Percentiles rank a stretch among this genome's conserved stretches.
Conservation (phyloP, 2,329 filamentous ascomycete species). For the Trichoderma atrobrunneum region DNA sequence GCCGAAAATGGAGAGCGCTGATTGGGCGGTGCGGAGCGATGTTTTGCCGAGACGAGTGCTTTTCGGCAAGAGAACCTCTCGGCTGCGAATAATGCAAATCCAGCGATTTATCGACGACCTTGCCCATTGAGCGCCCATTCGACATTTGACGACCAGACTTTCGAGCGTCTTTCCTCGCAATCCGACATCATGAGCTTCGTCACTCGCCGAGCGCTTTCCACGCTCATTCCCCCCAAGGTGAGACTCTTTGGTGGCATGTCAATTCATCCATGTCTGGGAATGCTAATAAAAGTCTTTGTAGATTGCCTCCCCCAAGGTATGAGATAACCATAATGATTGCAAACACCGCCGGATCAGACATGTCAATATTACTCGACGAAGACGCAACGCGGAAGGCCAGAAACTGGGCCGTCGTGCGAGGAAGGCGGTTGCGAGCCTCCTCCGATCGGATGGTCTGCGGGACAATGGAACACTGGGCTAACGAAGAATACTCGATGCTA, state of each 20-base stretch:
- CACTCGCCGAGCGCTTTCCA: slow-evolving; percentile 87
- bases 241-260: slow-evolving; percentile 33
- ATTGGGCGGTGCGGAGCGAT: slow-evolving; percentile 44
- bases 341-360: background rate
- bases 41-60: slow-evolving; percentile 49
- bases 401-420: background rate
- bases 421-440: background rate
- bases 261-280: slow-evolving; percentile 39
- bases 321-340: background rate
- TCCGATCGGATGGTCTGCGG: background rate
- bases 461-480: slow-evolving; percentile 18
- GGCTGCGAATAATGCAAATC: slow-evolving; percentile 28
- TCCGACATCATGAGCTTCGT: slow-evolving; percentile 82
- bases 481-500: slow-evolving; percentile 39
- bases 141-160: slow-evolving; percentile 33
- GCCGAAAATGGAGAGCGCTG: slow-evolving; percentile 29
- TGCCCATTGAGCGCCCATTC: slow-evolving; percentile 37
- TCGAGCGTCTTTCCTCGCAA: slow-evolving; percentile 28
- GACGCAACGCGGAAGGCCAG: background rate
- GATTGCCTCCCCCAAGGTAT: slow-evolving; percentile 82
- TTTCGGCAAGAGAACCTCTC: slow-evolving; percentile 42
- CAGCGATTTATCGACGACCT: slow-evolving; percentile 22
- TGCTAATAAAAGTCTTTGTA: slow-evolving; percentile 34
- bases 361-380: background rate
- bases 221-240: slow-evolving; percentile 99